These are phyloP conservation scores for Grifola frondosa DNA, from an alignment of 1,284 basidiomycete species.

Conservation along the genomic window DNA sequence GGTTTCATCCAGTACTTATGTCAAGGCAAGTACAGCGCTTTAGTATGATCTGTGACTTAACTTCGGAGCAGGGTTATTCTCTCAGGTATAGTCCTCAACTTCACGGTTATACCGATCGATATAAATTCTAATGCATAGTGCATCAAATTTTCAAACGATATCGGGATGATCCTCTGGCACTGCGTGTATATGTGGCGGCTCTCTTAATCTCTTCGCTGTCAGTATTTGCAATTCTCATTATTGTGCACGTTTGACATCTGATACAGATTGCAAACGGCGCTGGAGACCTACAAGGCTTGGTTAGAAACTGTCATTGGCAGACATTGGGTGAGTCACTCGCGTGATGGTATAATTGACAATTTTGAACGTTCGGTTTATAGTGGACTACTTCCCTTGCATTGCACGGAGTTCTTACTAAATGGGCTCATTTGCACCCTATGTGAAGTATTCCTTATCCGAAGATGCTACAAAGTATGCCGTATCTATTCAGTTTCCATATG, in stretches of 20 bases:
- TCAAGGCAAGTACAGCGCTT: constrained; percentile 16
- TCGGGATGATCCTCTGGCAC: constrained; percentile 40
- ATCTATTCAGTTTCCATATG: background rate
- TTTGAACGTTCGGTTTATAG: too few species aligned
- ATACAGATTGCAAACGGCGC: constrained; percentile 43
- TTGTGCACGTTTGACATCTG: too few species aligned
- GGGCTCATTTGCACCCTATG: constrained; percentile 46
- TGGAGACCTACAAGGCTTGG: constrained; percentile 53
- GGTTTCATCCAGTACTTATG: constrained; percentile 25
- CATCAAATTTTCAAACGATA: constrained; percentile 44
- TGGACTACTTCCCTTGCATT: constrained; percentile 40
- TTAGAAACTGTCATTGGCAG: constrained; percentile 36
- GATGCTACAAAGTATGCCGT: constrained; percentile 47
- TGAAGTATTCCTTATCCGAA: constrained; percentile 45
- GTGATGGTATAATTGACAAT: too few species aligned
- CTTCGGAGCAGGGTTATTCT: background rate
- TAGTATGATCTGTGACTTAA: background rate
- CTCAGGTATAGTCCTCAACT: too few species aligned
- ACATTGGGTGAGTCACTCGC: constrained; percentile 38
- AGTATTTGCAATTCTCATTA: constrained; percentile 17
- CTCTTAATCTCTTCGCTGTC: constrained; percentile 45
- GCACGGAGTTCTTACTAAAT: constrained; percentile 47
- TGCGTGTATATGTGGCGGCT: constrained; percentile 40
- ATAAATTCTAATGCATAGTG: constrained; percentile 43
- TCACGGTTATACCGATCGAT: background rate